A percentile compares a stretch with the other conserved stretches of the same genome.
Conservation (phyloP, 345 rosid genomes). For the Ricinus communis region DNA sequence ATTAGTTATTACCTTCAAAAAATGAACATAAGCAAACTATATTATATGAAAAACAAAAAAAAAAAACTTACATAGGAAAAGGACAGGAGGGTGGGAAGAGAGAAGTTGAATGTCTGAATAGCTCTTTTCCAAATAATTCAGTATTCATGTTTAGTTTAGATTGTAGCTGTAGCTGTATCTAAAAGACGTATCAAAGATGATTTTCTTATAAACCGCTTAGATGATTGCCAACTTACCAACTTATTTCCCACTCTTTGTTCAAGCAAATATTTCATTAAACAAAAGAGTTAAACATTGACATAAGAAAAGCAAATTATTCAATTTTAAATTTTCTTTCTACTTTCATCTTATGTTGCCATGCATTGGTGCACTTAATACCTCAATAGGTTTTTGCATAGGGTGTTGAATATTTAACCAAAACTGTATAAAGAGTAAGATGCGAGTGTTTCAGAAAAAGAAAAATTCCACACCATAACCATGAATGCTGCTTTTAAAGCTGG, state of each 20-base stretch:
- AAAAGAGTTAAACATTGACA: neutral
- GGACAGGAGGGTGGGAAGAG: neutral
- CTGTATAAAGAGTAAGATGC: neutral
- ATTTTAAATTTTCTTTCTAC: neutral
- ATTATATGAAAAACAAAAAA: too few relatives aligned
- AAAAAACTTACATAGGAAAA: neutral
- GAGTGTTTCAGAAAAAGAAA: neutral
- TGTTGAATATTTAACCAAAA: neutral
- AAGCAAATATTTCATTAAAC: neutral
- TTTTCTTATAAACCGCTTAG: neutral
- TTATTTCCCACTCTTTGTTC: neutral
- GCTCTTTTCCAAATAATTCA: neutral
- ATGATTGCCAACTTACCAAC: neutral
- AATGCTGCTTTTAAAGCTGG: slow-evolving; percentile 93
- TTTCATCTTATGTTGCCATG: neutral
- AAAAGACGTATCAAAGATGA: neutral
- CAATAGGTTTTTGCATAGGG: neutral
- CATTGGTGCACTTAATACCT: neutral
- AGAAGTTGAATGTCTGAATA: neutral
- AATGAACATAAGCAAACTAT: neutral
- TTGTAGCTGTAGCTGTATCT: neutral
- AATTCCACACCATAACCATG: slow-evolving; percentile 85
- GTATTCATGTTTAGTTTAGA: neutral
- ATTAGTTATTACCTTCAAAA: neutral
- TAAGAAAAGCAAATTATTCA: neutral